phyloP scores from a whole-genome alignment of 257 asterid genomes.

The Jaltomata sinuosa region DNA sequence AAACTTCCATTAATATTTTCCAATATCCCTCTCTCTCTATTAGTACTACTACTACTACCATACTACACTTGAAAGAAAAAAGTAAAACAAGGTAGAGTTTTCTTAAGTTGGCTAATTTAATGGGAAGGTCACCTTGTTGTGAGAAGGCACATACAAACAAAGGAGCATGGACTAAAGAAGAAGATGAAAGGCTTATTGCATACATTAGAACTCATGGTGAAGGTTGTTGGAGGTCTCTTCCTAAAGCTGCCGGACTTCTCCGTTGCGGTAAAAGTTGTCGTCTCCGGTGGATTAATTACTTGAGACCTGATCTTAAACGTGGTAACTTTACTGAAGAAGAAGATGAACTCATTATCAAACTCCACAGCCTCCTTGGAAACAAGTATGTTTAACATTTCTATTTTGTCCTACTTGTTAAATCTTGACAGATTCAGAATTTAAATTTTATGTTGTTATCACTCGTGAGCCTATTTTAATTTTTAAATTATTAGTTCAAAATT shows the following conservation, averaged over 20 bases:
- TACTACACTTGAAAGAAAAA: not conserved
- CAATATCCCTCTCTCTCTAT: not conserved
- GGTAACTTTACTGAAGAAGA: conserved; percentile 83
- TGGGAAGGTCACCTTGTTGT: conserved; percentile 99
- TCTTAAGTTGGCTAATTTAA: conserved; percentile 4
- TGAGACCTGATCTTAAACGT: conserved; percentile 87
- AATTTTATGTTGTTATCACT: not conserved
- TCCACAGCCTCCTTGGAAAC: conserved; percentile 89
- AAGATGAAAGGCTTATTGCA: conserved; percentile 72
- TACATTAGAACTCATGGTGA: conserved; percentile 82
- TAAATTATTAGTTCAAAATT: no score
- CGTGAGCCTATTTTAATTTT: no score
- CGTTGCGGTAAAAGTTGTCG: conserved; percentile 97
- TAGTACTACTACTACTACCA: not conserved
- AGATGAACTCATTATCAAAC: conserved; percentile 83
- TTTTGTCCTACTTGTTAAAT: not conserved
- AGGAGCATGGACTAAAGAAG: conserved; percentile 97
- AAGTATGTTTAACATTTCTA: conserved; percentile 25
- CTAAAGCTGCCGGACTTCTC: conserved; percentile 94
- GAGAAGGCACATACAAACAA: conserved; percentile 95
- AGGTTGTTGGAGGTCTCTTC: conserved; percentile 97
- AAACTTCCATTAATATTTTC: not conserved
- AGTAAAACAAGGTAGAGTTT: not conserved
- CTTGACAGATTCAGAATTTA: not conserved
- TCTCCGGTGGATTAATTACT: conserved; percentile 86